Base-by-base conservation (phyloP, 2,329 filamentous ascomycete species). In the Trichoderma sp. region DNA sequence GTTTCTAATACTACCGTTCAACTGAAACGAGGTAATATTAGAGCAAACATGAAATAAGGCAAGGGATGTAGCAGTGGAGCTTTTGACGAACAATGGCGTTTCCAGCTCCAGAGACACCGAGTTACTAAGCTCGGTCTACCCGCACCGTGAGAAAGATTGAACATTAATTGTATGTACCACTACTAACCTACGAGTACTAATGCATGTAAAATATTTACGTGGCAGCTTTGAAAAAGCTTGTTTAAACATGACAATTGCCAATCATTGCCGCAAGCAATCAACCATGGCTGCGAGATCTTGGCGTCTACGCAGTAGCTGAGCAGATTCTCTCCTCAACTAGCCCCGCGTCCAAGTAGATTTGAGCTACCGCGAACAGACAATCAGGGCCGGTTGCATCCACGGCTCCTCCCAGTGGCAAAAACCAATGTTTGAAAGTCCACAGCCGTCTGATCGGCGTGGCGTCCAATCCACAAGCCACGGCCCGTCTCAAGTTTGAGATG, bases 381-480 rank as follows among this genome's bases (percentile, higher is more conserved):
- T n/a, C 27, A 50, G 27, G 24, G 60, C 69, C 69, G 69, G 69
- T 73, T 73, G 69, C 69, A 38, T 53, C 59, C 68, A 41, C n/a
- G 35, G 24, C 29, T 62, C 59, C 59, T 2, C 11, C 21, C 24
- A 56, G 50, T 56, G 50, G 50, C 50, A 21, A 24, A 56, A 56
- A 24, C 3, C 9, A 24, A 2, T 24, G 50, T 56, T 21, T 3
- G 11, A 56, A 24, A 56, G 11, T 24, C 21, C 21, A 56, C 21
- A 38, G 35, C 33, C 38, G 29, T 60, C 18, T 29, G 29, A 65
- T 73, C 69, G 64, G 41, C 60, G 69, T 73, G 69, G 60, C 60
- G 69, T 21, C 60, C 64, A 56, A 60, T 21, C 69, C 64, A 56
- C n/a, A 31, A 56, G 27, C 59, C 56, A 64, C 69, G 69, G 69